These are phyloP conservation scores for Fusarium burgessii DNA, from an alignment of 2,329 filamentous ascomycete genomes.

Conservation along the genomic window DNA sequence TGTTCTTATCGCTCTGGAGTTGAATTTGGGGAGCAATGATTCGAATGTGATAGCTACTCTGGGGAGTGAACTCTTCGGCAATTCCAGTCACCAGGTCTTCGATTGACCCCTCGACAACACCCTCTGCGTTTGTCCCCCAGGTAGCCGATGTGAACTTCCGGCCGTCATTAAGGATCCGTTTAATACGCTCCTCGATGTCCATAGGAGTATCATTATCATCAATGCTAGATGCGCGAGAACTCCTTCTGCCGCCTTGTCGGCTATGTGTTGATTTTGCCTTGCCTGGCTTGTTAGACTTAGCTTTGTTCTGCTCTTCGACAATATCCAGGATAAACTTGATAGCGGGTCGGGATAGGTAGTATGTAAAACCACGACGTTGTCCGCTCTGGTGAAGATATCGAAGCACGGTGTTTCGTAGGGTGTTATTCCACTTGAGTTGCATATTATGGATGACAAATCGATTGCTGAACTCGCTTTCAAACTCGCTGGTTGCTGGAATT, in stretches of 20 bases:
- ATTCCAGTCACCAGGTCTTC: slow-evolving; percentile 80
- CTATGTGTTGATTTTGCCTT: slow-evolving; percentile 48
- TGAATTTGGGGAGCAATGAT: slow-evolving; percentile 98
- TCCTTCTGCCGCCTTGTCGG: slow-evolving; percentile 44
- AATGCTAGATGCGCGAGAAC: slow-evolving; percentile 54
- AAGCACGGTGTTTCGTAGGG: slow-evolving; percentile 93
- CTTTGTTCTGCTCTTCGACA: slow-evolving; percentile 90
- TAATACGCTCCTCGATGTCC: slow-evolving; percentile 85
- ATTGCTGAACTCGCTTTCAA: slow-evolving; percentile 96
- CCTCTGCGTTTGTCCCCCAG: slow-evolving; percentile 51
- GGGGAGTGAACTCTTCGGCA: slow-evolving; percentile 86
- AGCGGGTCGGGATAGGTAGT: slow-evolving; percentile 94
- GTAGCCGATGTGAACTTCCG: slow-evolving; percentile 75
- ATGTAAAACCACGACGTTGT: slow-evolving; percentile 94
- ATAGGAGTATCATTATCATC: slow-evolving; percentile 69
- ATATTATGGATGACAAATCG: slow-evolving; percentile 98
- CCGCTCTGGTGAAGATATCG: slow-evolving; percentile 98
- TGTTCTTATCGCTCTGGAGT: slow-evolving; percentile 97
- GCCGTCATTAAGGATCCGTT: slow-evolving; percentile 85
- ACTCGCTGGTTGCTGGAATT: slow-evolving; percentile 79
- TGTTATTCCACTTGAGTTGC: slow-evolving; percentile 98
- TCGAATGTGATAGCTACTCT: slow-evolving; percentile 94
- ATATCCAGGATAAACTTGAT: slow-evolving; percentile 99
- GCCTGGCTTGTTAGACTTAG: slow-evolving; percentile 59
- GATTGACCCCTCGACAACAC: slow-evolving; percentile 58